Conservation (phyloP, 2,329 filamentous ascomycete genomes). For the Diplodia intermedia region DNA sequence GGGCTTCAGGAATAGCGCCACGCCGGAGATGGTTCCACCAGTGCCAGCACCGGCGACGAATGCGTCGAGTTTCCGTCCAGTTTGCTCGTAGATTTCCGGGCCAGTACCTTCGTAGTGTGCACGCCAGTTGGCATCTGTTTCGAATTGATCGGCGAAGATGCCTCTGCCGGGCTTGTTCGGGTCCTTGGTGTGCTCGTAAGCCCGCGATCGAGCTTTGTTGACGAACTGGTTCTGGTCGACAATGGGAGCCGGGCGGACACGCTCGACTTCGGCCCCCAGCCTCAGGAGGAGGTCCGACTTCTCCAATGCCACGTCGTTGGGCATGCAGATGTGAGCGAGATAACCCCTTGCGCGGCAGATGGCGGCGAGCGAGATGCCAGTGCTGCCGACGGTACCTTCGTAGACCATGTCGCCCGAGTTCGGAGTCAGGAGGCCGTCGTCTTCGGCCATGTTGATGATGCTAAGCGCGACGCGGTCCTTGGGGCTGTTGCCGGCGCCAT, state of each 20-base stretch:
- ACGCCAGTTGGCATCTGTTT: slow-evolving; percentile 85
- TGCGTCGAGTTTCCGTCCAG: slow-evolving; percentile 75
- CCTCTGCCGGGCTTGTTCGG: slow-evolving; percentile 70
- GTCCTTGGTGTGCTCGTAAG: slow-evolving; percentile 72
- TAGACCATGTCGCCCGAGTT: slow-evolving; percentile 92
- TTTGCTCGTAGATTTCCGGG: slow-evolving; percentile 86
- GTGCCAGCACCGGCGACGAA: slow-evolving; percentile 95
- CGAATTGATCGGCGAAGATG: slow-evolving; percentile 97
- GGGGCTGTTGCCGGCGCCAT: slow-evolving; percentile 90
- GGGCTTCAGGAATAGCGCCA: slow-evolving; percentile 82
- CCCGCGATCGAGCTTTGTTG: slow-evolving; percentile 82
- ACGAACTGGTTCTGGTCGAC: slow-evolving; percentile 94
- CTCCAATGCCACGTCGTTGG: slow-evolving; percentile 84
- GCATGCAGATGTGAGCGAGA: slow-evolving; percentile 96
- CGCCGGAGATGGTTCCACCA: slow-evolving; percentile 89
- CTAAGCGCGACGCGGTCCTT: slow-evolving; percentile 93
- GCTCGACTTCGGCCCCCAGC: slow-evolving; percentile 90
- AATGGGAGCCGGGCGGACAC: slow-evolving; percentile 89
- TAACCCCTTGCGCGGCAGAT: slow-evolving; percentile 89
- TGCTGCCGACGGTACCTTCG: slow-evolving; percentile 95
- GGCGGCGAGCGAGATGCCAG: slow-evolving; percentile 84
- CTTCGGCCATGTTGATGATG: slow-evolving; percentile 85
- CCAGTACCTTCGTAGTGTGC: slow-evolving; percentile 85
- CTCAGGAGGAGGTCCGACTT: slow-evolving; percentile 89
- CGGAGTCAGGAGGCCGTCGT: slow-evolving; percentile 75